Conservation (phyloP, 2,329 filamentous ascomycete genomes). For the Colletotrichum nymphaeae region DNA sequence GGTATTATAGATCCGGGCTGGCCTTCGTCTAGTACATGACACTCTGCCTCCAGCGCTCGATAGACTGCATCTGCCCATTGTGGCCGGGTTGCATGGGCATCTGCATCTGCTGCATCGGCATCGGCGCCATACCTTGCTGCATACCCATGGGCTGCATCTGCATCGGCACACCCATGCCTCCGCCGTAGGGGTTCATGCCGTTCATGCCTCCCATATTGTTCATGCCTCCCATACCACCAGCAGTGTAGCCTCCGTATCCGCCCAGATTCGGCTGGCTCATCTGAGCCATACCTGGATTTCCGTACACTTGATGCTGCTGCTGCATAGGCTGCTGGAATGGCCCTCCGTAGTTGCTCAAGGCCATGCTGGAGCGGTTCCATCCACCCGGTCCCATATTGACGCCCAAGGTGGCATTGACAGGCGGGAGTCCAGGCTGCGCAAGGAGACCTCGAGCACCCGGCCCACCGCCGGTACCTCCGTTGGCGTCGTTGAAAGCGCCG, state of each 20-base stretch:
- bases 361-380: conserved; percentile 40
- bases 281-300: conserved; percentile 20
- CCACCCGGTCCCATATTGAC: conserved; percentile 38
- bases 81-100: conserved; percentile 34
- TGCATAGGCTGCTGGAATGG: conserved; percentile 28
- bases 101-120: conserved; percentile 38
- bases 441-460: conserved; percentile 6
- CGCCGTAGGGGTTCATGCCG: conserved; percentile 36
- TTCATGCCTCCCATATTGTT: conserved; percentile 35
- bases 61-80: conserved; percentile 33
- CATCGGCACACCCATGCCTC: conserved; percentile 38
- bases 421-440: not conserved
- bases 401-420: conserved; percentile 40
- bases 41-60: conserved; percentile 55
- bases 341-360: conserved; percentile 45
- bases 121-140: conserved; percentile 35
- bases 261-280: conserved; percentile 21
- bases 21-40: conserved; percentile 40
- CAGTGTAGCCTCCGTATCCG: conserved; percentile 20
- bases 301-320: conserved; percentile 37
- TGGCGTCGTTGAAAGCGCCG: conserved; percentile 66
- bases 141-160: conserved; percentile 29
- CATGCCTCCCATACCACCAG: conserved; percentile 38
- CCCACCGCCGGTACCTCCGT: conserved; percentile 50
- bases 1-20: too few relatives aligned